Evolutionary conservation across 305 asterid species (phyloP), one percentile per base, ranked within the genome.

Genomic region (Lippia alba): DNA sequence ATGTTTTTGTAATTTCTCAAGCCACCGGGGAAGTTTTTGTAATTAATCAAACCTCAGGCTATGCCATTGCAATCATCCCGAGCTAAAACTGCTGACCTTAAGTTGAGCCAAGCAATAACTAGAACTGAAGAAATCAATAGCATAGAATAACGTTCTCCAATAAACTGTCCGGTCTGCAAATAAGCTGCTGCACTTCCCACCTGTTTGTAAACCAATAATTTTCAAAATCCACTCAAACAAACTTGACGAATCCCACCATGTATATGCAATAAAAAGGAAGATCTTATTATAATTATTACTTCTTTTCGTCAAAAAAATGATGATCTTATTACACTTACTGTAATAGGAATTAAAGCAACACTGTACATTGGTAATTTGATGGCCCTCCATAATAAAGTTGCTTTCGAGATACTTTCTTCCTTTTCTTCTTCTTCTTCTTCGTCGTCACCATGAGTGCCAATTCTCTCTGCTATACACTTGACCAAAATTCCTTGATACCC

Each of bases 101-200:
- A 77, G 81, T 91, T 94, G 72, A 94, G 82, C 99, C 99, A 94
- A 64, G 97, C 85, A 49, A 91, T 91, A 81, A 94, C 62, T 46
- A 84, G 81, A 87, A 87, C 66, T 19, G 97, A 90, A 19, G 98
- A 94, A 73, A 81, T 81, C 81, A 86, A 79, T 45, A 94, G 92
- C 66, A 79, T 77, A 41, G 85, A 34, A 74, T 63, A 90, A 49
- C 91, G 98, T 67, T 83, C 61, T 14, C 81, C 83, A 72, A 81
- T 87, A 76, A 61, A 88, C 34, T 78, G 70, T 44, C 98, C 97
- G 0, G 96, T 86, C 75, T 88, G 88, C 74, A 84, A 76, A 84
- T 90, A 94, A 56, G 98, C 98, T 56, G 94, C 98, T 30, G 99
- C 98, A 76, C 89, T 84, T 71, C 96, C 99, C 50, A 91, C 97